Conservation (phyloP, 2,329 filamentous ascomycete genomes). For the Elsinoe necatrix region DNA sequence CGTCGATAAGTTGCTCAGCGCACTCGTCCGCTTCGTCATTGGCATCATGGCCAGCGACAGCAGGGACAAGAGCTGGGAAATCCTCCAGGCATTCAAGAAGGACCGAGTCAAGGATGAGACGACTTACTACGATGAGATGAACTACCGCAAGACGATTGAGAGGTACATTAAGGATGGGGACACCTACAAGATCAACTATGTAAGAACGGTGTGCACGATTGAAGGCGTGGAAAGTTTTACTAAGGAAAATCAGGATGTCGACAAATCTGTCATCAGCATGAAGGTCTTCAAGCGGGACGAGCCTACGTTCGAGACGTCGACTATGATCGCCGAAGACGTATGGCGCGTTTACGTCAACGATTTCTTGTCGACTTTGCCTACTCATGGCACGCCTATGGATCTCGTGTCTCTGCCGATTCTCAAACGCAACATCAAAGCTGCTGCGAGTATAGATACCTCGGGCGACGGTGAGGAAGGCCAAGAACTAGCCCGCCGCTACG, state of each 20-base stretch:
- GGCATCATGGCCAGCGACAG: slow-evolving; percentile 76
- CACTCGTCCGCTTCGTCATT: slow-evolving; percentile 70
- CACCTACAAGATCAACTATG: slow-evolving; percentile 81
- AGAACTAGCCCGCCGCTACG: slow-evolving; percentile 19
- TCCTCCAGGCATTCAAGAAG: slow-evolving; percentile 76
- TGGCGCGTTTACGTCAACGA: slow-evolving; percentile 97
- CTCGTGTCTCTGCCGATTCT: slow-evolving; percentile 34
- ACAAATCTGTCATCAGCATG: slow-evolving; percentile 58
- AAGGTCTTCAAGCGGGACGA: slow-evolving; percentile 85
- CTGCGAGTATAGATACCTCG: slow-evolving; percentile 23
- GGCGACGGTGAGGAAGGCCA: slow-evolving; percentile 15
- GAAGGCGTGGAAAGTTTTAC: slow-evolving; percentile 1
- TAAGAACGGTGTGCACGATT: slow-evolving; percentile 45
- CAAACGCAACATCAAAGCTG: slow-evolving; percentile 31
- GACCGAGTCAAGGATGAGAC: slow-evolving; percentile 77
- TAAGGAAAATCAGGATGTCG: slow-evolving; percentile 51
- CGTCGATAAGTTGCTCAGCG: slow-evolving; percentile 77
- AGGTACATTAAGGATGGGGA: slow-evolving; percentile 89
- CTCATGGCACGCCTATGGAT: slow-evolving; percentile 38
- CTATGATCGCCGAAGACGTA: slow-evolving; percentile 52
- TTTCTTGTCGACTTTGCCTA: slow-evolving; percentile 80
- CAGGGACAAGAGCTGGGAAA: slow-evolving; percentile 89
- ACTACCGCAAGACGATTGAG: slow-evolving; percentile 83
- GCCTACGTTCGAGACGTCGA: slow-evolving; percentile 64
- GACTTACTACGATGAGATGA: slow-evolving; percentile 82